Conservation (phyloP, 2,329 filamentous ascomycete genomes). For the Periconia sp. region DNA sequence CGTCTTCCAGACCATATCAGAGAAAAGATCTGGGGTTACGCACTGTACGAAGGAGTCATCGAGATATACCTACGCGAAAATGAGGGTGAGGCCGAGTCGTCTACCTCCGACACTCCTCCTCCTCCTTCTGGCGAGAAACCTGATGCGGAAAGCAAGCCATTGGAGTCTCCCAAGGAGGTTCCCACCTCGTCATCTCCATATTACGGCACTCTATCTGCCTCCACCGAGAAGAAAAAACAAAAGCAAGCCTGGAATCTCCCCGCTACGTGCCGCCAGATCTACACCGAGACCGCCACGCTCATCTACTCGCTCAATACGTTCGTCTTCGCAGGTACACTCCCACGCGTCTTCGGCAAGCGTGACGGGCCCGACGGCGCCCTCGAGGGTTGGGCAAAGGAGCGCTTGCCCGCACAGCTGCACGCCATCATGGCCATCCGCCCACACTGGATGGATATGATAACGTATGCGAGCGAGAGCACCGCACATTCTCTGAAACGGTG, state of each 20-base stretch:
- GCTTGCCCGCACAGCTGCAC: constrained; percentile 2
- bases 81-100: background rate
- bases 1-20: constrained; percentile 11
- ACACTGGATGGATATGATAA: constrained; percentile 5
- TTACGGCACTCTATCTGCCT: background rate
- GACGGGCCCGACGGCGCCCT: constrained; percentile 8
- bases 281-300: constrained; percentile 14
- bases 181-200: background rate
- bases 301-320: constrained; percentile 12
- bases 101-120: background rate
- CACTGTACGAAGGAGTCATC: constrained; percentile 9
- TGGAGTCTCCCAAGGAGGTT: background rate
- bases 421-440: constrained; percentile 7
- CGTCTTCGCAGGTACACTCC: constrained; percentile 4
- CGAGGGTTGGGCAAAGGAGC: constrained; percentile 4
- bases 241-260: constrained; percentile 12
- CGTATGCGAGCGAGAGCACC: background rate
- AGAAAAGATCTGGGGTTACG: constrained; percentile 14
- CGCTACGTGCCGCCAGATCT: constrained; percentile 12
- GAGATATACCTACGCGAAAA: constrained; percentile 1
- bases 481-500: constrained; percentile 2
- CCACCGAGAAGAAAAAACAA: background rate
- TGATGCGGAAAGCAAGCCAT: background rate
- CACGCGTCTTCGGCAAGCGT: background rate
- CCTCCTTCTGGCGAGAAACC: background rate